A percentile compares a stretch with the other conserved stretches of the same genome.
Evolutionary conservation across 176 grass and related monocot species (phyloP).

Genomic region (Chrysopogon serrulatus): DNA sequence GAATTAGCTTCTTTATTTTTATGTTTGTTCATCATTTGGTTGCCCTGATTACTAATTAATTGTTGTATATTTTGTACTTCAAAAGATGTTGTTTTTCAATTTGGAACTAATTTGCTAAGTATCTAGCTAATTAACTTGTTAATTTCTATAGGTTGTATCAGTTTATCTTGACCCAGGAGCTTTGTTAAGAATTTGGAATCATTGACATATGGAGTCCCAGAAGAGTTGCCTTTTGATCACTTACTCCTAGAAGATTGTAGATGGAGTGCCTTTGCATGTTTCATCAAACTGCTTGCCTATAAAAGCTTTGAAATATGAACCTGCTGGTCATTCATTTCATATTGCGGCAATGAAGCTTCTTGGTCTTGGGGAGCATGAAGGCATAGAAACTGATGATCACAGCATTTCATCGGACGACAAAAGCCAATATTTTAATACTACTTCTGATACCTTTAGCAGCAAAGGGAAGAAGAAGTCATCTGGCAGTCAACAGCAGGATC

Average conservation of each 20-base stretch:
- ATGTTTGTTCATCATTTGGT: not conserved
- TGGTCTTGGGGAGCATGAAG: conserved; percentile 71
- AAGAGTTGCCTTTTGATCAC: conserved; percentile 55
- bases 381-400: conserved; percentile 57
- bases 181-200: not conserved
- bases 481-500: conserved; percentile 83
- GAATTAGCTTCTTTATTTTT: not conserved
- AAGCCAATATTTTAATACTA: conserved; percentile 50
- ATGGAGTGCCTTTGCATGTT: conserved; percentile 62
- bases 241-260: conserved; percentile 62
- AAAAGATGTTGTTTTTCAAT: not conserved
- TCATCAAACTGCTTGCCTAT: conserved; percentile 86
- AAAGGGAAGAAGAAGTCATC: conserved; percentile 93
- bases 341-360: conserved; percentile 56
- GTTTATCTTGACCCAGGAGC: not conserved
- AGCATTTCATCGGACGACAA: conserved; percentile 84
- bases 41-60: not conserved
- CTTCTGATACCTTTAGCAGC: conserved; percentile 70
- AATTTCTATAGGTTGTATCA: conserved; percentile 26
- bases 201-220: conserved; percentile 39
- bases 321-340: conserved; percentile 94
- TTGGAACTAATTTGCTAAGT: not conserved
- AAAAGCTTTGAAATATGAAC: conserved; percentile 77
- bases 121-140: not conserved
- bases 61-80: not conserved